These are phyloP conservation scores for Aureobasidium lini DNA, from an alignment of 2,329 filamentous ascomycete genomes.

Conservation along the genomic window DNA sequence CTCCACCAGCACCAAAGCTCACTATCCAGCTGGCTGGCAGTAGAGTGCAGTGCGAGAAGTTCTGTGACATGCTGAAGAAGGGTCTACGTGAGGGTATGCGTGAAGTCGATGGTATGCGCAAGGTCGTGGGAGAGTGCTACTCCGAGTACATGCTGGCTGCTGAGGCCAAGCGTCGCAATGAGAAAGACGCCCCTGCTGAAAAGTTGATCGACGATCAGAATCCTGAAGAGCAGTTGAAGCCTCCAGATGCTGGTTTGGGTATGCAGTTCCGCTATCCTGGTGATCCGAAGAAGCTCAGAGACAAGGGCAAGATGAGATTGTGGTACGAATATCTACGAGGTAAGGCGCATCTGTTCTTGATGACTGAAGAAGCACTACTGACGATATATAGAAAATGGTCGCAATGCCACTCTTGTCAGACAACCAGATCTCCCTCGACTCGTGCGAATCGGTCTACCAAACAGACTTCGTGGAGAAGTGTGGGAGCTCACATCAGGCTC, in stretches of 20 bases:
- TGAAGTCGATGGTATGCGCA: constrained; percentile 76
- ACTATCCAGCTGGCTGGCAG: constrained; percentile 87
- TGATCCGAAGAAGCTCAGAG: constrained; percentile 85
- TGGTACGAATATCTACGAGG: constrained; percentile 88
- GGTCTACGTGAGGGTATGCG: constrained; percentile 80
- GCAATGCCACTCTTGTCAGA: constrained; percentile 83
- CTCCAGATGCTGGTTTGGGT: constrained; percentile 88
- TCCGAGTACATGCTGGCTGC: constrained; percentile 69
- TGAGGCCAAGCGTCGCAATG: constrained; percentile 32
- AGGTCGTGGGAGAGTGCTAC: constrained; percentile 77
- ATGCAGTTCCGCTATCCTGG: constrained; percentile 92
- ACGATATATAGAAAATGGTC: constrained; percentile 65
- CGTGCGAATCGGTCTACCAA: constrained; percentile 89
- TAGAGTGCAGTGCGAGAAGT: constrained; percentile 82
- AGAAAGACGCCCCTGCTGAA: constrained; percentile 37
- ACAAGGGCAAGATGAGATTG: constrained; percentile 92
- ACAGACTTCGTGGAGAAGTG: constrained; percentile 83
- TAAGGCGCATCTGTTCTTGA: background rate
- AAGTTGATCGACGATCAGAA: constrained; percentile 26
- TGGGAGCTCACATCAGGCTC: constrained; percentile 95
- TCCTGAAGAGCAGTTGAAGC: constrained; percentile 27
- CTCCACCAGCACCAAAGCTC: constrained; percentile 71
- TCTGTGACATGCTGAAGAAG: constrained; percentile 92
- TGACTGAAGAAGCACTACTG: background rate
- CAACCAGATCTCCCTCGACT: constrained; percentile 98